phyloP scores from a whole-genome alignment of 129 eudicot genomes.

The Chrysanthemum seticuspe region DNA sequence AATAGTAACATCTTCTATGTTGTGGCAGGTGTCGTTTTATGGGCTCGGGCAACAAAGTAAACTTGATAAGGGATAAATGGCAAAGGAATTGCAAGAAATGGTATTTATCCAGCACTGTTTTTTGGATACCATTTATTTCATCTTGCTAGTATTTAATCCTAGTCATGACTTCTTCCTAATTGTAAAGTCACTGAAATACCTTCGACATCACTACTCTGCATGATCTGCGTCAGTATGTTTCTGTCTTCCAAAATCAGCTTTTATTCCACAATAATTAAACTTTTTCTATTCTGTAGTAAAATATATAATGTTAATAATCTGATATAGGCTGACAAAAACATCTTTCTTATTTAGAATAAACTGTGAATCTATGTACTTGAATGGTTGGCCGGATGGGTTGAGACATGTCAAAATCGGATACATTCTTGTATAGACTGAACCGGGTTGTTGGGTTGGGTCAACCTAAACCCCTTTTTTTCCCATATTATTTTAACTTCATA shows the following conservation, averaged over 20 bases:
- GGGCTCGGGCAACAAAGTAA: conserved; percentile 53
- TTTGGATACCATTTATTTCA: conserved; percentile 10
- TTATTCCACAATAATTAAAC: neutral
- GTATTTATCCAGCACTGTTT: conserved; percentile 33
- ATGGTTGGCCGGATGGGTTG: neutral
- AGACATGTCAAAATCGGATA: neutral
- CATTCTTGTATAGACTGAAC: neutral
- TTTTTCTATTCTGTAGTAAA: neutral
- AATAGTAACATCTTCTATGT: conserved; percentile 2
- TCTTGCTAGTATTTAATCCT: conserved; percentile 12
- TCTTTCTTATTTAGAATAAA: neutral
- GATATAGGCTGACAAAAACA: neutral
- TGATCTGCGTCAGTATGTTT: conserved; percentile 7
- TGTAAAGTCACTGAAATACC: conserved; percentile 6
- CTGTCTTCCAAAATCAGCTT: conserved; percentile 10
- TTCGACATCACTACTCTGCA: neutral
- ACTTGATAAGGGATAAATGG: conserved; percentile 54
- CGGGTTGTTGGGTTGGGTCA: neutral
- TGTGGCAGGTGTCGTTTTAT: conserved; percentile 71
- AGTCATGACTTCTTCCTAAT: conserved; percentile 3
- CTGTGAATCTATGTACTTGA: conserved; percentile 9
- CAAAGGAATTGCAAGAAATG: conserved; percentile 68
- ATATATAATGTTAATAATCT: neutral
- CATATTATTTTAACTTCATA: neutral
- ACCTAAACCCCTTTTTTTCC: neutral